phyloP scores from a whole-genome alignment of 768 basidiomycete genomes.

The Trametes coccinea region DNA sequence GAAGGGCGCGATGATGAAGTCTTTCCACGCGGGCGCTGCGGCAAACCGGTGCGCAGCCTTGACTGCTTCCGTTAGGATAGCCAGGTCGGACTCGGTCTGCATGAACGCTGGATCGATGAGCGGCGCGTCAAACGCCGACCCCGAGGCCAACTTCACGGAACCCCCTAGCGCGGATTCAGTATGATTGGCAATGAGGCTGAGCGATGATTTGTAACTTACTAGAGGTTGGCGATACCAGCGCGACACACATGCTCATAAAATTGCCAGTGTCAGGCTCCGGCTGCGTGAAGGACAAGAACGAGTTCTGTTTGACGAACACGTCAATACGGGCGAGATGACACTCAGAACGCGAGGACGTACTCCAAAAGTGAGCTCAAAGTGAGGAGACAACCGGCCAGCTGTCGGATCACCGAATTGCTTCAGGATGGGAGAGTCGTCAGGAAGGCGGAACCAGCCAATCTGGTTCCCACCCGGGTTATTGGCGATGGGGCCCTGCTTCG shows the following conservation, averaged over 20 bases:
- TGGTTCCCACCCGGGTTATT: constrained; percentile 3
- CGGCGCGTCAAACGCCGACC: constrained; percentile 26
- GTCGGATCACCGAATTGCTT: constrained; percentile 10
- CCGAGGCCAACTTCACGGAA: constrained; percentile 23
- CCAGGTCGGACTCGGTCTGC: constrained; percentile 28
- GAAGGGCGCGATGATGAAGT: not conserved
- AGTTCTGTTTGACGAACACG: not conserved
- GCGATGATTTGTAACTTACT: not conserved
- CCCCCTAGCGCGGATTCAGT: constrained; percentile 21
- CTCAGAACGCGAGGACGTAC: no score
- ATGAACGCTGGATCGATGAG: constrained; percentile 30
- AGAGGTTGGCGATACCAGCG: constrained; percentile 7
- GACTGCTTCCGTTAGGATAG: constrained; percentile 27
- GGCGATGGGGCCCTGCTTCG: constrained; percentile 14
- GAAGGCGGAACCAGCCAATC: constrained; percentile 14
- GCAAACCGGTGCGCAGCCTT: constrained; percentile 6
- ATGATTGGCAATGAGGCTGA: no score
- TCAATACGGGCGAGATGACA: no score
- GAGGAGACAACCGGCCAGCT: constrained; percentile 18
- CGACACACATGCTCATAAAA: not conserved
- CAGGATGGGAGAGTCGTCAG: constrained; percentile 1
- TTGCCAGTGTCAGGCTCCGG: not conserved
- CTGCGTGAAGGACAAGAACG: not conserved
- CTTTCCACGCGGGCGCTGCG: constrained; percentile 4
- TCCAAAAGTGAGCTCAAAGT: constrained; percentile 6